A percentile compares a stretch with the other conserved stretches of the same genome.
Conservation (phyloP, 768 basidiomycete species). For the Pilatotrama ljubarskyi region DNA sequence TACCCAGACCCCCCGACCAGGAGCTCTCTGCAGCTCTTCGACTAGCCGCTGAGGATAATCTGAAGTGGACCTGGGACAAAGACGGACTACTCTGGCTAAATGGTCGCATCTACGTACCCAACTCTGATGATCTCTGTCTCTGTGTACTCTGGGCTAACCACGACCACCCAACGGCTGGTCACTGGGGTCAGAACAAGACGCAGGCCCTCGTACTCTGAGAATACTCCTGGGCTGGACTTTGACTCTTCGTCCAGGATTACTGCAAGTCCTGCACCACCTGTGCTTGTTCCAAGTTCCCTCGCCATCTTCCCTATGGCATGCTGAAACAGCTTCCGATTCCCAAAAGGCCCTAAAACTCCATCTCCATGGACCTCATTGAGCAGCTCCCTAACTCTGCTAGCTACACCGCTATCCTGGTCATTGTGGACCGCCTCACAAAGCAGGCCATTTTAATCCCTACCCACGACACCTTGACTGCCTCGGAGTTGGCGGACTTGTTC, state of each 20-base stretch:
- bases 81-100: conserved; percentile 16
- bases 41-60: background rate
- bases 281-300: conserved; percentile 21
- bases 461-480: too few relatives aligned
- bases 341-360: conserved; percentile 27
- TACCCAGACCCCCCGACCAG: background rate
- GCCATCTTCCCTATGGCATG: conserved; percentile 26
- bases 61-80: too few relatives aligned
- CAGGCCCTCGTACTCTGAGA: conserved; percentile 24
- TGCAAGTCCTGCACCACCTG: conserved; percentile 31
- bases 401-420: too few relatives aligned
- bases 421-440: conserved; percentile 47
- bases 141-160: too few relatives aligned
- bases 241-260: conserved; percentile 30
- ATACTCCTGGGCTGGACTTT: conserved; percentile 32
- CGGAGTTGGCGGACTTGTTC: too few relatives aligned
- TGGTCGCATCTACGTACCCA: conserved; percentile 25
- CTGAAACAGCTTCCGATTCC: conserved; percentile 9
- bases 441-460: too few relatives aligned
- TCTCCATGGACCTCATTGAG: conserved; percentile 28
- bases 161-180: too few relatives aligned
- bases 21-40: too few relatives aligned
- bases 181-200: conserved; percentile 31
- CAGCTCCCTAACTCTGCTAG: conserved; percentile 56
- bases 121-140: too few relatives aligned